Conservation (phyloP, 805 yeast species). For the Saitoella complicata region DNA sequence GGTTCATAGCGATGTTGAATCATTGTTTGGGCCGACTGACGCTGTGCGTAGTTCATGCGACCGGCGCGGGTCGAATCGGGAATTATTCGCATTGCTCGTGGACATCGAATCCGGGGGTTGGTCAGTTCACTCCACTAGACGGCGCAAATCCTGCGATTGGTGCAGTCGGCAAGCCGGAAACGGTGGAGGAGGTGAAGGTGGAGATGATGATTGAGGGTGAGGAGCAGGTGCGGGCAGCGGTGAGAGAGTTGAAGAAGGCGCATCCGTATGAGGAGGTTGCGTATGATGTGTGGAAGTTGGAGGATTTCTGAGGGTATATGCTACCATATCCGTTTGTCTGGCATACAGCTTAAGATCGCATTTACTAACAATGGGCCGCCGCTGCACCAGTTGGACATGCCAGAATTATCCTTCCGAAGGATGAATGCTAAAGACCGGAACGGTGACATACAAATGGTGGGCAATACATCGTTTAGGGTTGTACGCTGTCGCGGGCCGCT, state of each 20-base stretch:
- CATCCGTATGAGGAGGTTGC: slow-evolving; percentile 14
- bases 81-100: slow-evolving; percentile 1
- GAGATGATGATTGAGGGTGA: slow-evolving; percentile 3
- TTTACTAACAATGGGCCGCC: no score
- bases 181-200: slow-evolving; percentile 3
- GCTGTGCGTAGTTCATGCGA: background rate
- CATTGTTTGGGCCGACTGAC: no score
- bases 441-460: no score
- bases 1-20: no score
- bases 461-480: no score
- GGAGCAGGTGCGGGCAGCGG: background rate
- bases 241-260: slow-evolving; percentile 2
- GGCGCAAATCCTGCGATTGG: slow-evolving; percentile 5
- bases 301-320: slow-evolving; percentile 16
- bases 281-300: slow-evolving; percentile 1
- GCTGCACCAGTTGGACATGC: no score
- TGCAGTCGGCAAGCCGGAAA: slow-evolving; percentile 1
- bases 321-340: no score
- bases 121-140: slow-evolving; percentile 4
- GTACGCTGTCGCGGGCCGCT: no score
- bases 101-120: slow-evolving; percentile 1
- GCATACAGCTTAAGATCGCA: no score
- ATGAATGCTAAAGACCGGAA: no score
- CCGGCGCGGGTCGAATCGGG: slow-evolving; percentile 4
- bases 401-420: no score